These are phyloP conservation scores for Amylostereum chailletii DNA, from an alignment of 1,284 basidiomycete species.

Conservation along the genomic window DNA sequence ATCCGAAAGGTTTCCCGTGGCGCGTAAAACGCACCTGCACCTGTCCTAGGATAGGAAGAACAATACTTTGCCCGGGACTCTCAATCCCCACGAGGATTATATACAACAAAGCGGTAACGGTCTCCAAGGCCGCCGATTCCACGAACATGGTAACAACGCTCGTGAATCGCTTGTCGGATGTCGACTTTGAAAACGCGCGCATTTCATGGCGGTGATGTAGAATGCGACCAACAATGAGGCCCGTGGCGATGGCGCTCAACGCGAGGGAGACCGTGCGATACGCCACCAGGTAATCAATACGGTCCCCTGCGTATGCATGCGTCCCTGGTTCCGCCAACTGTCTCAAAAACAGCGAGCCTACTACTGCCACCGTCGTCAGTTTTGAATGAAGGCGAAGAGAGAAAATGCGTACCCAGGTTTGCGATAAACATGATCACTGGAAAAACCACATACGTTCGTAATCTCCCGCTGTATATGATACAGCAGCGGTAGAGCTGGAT, in stretches of 20 bases:
- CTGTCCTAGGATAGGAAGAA: constrained; percentile 27
- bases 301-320: constrained; percentile 15
- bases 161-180: constrained; percentile 2
- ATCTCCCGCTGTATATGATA: constrained; percentile 11
- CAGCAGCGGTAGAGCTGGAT: constrained; percentile 19
- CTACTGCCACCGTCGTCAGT: constrained; percentile 12
- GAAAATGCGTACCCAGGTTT: constrained; percentile 8
- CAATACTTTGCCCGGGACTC: constrained; percentile 22
- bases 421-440: constrained; percentile 4
- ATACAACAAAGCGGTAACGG: constrained; percentile 19
- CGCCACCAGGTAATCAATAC: constrained; percentile 16
- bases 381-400: background rate
- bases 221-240: constrained; percentile 18
- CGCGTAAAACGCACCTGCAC: constrained; percentile 21
- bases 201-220: constrained; percentile 8
- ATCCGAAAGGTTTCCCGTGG: background rate
- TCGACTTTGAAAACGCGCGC: background rate
- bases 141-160: constrained; percentile 18
- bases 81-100: constrained; percentile 21
- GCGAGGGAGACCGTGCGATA: constrained; percentile 23
- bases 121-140: constrained; percentile 22
- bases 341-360: constrained; percentile 17
- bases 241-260: constrained; percentile 21
- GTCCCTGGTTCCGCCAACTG: constrained; percentile 15
- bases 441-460: constrained; percentile 9